Percentiles rank a stretch among this genome's conserved stretches.
These are phyloP conservation scores for Sporothrix protearum DNA, from an alignment of 2,329 filamentous ascomycete species.

Conservation along the genomic window DNA sequence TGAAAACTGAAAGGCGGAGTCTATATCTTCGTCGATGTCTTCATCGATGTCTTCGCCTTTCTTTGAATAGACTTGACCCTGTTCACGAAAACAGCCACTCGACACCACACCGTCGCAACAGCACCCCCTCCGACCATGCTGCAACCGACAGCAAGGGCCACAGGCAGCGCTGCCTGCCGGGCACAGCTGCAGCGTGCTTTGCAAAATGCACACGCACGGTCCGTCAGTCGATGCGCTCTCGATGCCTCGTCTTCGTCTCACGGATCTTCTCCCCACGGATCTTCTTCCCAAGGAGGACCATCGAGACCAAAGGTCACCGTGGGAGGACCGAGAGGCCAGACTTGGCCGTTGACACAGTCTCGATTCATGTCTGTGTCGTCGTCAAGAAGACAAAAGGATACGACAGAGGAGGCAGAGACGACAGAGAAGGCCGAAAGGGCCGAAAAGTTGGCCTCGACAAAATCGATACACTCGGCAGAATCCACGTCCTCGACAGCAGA, in stretches of 20 bases:
- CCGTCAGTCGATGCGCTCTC: background rate
- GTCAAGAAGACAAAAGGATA: background rate
- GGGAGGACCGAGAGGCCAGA: background rate
- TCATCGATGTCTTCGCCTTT: background rate
- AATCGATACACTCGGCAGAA: too few species aligned
- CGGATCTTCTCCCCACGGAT: too few species aligned
- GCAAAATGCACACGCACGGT: background rate
- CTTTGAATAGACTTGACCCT: too few species aligned
- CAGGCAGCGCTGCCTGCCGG: constrained; percentile 12
- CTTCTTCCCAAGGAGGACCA: too few species aligned
- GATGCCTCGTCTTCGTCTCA: background rate
- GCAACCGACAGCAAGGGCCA: constrained; percentile 22
- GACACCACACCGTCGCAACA: background rate
- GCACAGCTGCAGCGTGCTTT: constrained; percentile 15
- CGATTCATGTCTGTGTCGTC: constrained; percentile 9
- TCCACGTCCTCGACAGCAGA: too few species aligned
- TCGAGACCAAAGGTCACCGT: background rate
- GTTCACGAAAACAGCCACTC: background rate
- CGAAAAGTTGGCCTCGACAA: background rate
- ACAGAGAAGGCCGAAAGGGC: background rate
- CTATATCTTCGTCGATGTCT: background rate
- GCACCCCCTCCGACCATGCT: constrained; percentile 20
- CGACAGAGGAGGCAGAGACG: background rate
- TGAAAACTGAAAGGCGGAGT: background rate
- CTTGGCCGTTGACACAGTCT: background rate